Percentiles rank a stretch among this genome's conserved stretches.
These are phyloP conservation scores for Trifolium subterraneum DNA, from an alignment of 306 rosid species.

Conservation along the genomic window DNA sequence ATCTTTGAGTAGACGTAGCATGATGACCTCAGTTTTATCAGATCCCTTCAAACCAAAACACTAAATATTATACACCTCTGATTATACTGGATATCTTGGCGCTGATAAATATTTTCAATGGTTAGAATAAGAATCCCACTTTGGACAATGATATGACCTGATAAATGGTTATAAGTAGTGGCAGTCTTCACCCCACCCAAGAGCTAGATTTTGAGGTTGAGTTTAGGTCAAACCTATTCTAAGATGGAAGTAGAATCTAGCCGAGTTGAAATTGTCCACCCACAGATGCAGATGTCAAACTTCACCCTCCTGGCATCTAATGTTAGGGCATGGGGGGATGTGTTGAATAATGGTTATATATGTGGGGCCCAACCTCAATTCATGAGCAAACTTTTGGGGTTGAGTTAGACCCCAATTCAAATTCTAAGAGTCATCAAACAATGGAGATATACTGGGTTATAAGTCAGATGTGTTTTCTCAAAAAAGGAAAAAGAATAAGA, in stretches of 20 bases:
- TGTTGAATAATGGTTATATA: neutral
- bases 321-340: neutral
- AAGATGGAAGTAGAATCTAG: neutral
- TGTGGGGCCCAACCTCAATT: neutral
- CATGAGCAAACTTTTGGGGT: neutral
- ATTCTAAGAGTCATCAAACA: neutral
- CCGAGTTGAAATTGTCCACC: neutral
- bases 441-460: neutral
- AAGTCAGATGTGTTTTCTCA: neutral
- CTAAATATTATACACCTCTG: neutral
- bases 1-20: neutral
- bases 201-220: too few relatives aligned
- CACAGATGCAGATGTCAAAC: neutral
- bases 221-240: neutral
- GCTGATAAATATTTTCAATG: too few relatives aligned
- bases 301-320: neutral
- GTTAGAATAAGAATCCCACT: too few relatives aligned
- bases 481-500: neutral
- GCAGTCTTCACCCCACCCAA: too few relatives aligned
- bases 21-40: neutral
- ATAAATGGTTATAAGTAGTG: too few relatives aligned
- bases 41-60: constrained; percentile 4
- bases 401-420: neutral
- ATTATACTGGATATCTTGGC: too few relatives aligned
- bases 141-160: neutral